Conservation (phyloP, 2,329 filamentous ascomycete species). For the Aspergillus brasiliensis region DNA sequence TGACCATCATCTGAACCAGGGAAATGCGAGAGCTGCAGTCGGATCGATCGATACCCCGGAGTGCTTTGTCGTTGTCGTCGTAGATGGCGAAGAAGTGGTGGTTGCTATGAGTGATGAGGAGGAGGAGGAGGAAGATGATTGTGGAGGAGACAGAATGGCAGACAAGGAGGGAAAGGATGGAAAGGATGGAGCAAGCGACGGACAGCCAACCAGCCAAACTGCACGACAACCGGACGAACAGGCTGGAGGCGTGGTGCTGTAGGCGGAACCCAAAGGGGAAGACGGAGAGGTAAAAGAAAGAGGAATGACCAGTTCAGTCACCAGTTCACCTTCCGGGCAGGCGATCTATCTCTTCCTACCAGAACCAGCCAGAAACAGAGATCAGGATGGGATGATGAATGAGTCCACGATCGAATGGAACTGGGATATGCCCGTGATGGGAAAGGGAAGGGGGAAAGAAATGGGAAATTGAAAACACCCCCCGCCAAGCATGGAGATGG, state of each 20-base stretch:
- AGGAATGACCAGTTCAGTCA: conserved; percentile 1
- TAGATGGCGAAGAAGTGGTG: conserved; percentile 1
- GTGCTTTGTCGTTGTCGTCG: background rate
- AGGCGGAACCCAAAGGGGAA: conserved; percentile 1
- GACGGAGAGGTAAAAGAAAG: background rate
- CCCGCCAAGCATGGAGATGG: background rate
- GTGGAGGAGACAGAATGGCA: conserved; percentile 7
- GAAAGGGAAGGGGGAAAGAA: too few species aligned
- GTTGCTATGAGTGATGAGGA: background rate
- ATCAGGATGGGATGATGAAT: too few species aligned
- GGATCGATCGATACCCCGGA: background rate
- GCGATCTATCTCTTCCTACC: too few species aligned
- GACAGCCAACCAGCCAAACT: background rate
- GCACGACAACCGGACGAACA: background rate
- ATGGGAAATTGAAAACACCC: conserved; percentile 1
- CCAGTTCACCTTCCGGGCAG: background rate
- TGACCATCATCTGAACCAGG: conserved; percentile 8
- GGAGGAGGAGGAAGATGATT: conserved; percentile 1
- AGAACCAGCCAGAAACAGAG: too few species aligned
- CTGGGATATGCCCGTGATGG: too few species aligned
- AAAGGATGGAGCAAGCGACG: conserved; percentile 7
- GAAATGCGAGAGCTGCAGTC: conserved; percentile 1
- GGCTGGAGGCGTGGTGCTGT: conserved; percentile 1
- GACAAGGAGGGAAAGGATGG: conserved; percentile 4
- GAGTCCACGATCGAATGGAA: too few species aligned